Evolutionary conservation across 768 basidiomycete species (phyloP).

Genomic region (Amanita thiersii): DNA sequence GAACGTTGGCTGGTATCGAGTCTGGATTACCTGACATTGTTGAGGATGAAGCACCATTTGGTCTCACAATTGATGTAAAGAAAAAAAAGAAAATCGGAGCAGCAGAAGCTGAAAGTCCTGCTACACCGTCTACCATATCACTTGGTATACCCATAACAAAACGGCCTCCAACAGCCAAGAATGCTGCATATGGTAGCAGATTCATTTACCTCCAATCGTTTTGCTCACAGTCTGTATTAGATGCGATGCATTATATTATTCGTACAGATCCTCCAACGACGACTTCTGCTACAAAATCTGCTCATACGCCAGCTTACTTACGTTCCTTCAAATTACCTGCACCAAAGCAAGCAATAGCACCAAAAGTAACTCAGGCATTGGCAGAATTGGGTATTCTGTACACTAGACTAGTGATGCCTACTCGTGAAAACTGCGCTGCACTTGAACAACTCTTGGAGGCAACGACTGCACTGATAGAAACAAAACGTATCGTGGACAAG

Average conservation of each 20-base stretch:
- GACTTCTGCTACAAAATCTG: conserved; percentile 59
- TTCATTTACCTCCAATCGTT: not conserved
- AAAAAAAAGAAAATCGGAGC: conserved; percentile 49
- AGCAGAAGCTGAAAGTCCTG: conserved; percentile 38
- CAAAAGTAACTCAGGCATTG: conserved; percentile 72
- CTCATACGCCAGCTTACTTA: conserved; percentile 72
- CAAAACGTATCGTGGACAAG: conserved; percentile 81
- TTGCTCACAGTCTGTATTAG: conserved; percentile 24
- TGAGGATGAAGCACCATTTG: conserved; percentile 53
- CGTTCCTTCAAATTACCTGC: conserved; percentile 82
- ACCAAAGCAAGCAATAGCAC: conserved; percentile 66
- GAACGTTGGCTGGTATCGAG: conserved; percentile 79
- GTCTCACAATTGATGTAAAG: conserved; percentile 41
- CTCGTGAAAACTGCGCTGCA: conserved; percentile 66
- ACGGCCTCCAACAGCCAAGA: conserved; percentile 42
- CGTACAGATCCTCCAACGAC: conserved; percentile 51
- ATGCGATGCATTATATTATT: conserved; percentile 64
- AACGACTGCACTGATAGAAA: conserved; percentile 71
- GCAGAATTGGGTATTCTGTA: conserved; percentile 68
- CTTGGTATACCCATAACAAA: conserved; percentile 26
- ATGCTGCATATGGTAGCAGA: conserved; percentile 47
- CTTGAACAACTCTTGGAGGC: conserved; percentile 71
- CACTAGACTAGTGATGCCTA: conserved; percentile 89
- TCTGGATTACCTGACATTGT: conserved; percentile 73
- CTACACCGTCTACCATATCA: conserved; percentile 32